Evolutionary conservation across 1,284 basidiomycete species (phyloP).

Genomic region (Afroboletus lepidellus): DNA sequence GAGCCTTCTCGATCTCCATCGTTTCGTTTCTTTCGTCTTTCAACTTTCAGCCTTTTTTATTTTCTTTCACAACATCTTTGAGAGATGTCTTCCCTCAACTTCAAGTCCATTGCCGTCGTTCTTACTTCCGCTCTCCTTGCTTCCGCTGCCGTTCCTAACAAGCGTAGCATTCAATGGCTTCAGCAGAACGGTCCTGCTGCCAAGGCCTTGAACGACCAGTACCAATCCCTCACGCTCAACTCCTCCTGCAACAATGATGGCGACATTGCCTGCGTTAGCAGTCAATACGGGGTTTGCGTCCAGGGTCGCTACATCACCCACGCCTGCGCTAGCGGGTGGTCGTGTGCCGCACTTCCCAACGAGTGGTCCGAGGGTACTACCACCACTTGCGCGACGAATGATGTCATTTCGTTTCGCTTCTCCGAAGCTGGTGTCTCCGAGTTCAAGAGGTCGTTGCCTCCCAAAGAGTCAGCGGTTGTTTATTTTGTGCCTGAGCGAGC

Average conservation of each 20-base stretch:
- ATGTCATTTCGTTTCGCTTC: constrained; percentile 12
- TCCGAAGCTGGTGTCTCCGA: constrained; percentile 11
- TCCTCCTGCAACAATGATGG: constrained; percentile 18
- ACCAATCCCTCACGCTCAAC: constrained; percentile 5
- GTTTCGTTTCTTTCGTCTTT: neutral
- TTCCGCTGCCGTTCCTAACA: constrained; percentile 16
- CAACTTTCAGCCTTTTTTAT: neutral
- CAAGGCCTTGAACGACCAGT: constrained; percentile 24
- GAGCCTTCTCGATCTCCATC: neutral
- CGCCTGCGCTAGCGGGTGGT: constrained; percentile 13
- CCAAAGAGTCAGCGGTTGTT: neutral
- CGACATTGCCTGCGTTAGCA: constrained; percentile 15
- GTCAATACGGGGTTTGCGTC: neutral
- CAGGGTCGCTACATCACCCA: constrained; percentile 11
- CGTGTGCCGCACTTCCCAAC: constrained; percentile 21
- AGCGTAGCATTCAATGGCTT: constrained; percentile 17
- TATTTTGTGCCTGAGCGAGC: neutral
- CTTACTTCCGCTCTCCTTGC: constrained; percentile 10
- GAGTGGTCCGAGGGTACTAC: constrained; percentile 22
- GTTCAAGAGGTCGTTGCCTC: constrained; percentile 8
- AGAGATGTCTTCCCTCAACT: constrained; percentile 18
- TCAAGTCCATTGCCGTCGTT: constrained; percentile 11
- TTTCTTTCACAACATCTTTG: constrained; percentile 14
- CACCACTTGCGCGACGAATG: constrained; percentile 17
- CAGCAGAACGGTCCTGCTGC: constrained; percentile 23